A percentile compares a stretch with the other conserved stretches of the same genome.
Conservation (phyloP, 768 basidiomycete genomes). For the Lactarius akahatsu region DNA sequence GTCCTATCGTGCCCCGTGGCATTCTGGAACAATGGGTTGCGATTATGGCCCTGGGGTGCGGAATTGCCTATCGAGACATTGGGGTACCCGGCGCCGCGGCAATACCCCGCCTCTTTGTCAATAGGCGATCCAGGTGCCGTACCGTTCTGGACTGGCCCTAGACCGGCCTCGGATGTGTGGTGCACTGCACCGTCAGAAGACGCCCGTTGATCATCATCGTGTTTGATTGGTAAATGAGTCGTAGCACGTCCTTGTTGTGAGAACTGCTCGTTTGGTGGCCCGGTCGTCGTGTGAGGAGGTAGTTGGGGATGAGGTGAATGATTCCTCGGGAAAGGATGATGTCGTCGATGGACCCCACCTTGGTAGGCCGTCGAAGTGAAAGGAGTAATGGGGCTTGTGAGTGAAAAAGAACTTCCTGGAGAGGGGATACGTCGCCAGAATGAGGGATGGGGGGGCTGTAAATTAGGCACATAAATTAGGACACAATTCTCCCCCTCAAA, state of each 20-base stretch:
- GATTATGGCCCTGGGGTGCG: conserved; percentile 6
- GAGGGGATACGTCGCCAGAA: conserved; percentile 26
- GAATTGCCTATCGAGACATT: conserved; percentile 20
- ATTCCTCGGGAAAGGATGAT: conserved; percentile 7
- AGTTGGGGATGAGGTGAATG: conserved; percentile 4
- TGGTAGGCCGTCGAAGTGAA: conserved; percentile 19
- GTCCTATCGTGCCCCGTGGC: conserved; percentile 25
- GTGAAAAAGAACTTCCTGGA: conserved; percentile 24
- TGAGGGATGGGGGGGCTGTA: conserved; percentile 19
- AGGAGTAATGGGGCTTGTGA: conserved; percentile 12
- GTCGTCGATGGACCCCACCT: conserved; percentile 18
- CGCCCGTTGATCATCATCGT: conserved; percentile 23
- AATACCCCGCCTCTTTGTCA: conserved; percentile 18
- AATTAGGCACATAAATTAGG: conserved; percentile 1
- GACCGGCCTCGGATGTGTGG: conserved; percentile 22
- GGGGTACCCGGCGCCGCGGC: conserved; percentile 19
- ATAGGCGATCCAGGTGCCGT: conserved; percentile 20
- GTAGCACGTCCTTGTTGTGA: conserved; percentile 9
- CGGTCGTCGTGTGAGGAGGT: not conserved
- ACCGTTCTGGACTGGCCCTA: conserved; percentile 27
- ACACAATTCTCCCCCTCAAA: not conserved
- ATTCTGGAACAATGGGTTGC: conserved; percentile 12
- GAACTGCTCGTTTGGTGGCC: conserved; percentile 8
- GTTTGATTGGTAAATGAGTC: conserved; percentile 9
- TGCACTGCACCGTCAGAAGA: conserved; percentile 15